Evolutionary conservation across 2,329 filamentous ascomycete species (phyloP), one percentile per base, ranked within the genome.

Genomic region (Beauveria varroae): DNA sequence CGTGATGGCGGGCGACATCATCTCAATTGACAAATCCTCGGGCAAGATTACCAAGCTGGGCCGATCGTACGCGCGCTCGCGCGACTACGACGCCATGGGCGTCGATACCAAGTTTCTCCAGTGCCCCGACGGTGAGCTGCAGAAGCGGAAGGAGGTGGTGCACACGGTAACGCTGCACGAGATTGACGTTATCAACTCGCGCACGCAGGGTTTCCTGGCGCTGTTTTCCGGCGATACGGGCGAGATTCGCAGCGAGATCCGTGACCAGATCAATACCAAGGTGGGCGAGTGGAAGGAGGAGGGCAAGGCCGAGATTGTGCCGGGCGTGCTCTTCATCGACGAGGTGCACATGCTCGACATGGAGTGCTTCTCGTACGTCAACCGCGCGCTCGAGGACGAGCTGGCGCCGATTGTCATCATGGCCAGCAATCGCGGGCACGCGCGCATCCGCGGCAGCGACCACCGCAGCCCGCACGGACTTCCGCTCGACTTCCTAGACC

Each of bases 341-440:
- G 95, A 99, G 78, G 93, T 99, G 5, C 95, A 99, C 81, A 98
- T 99, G 93, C 89, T 99, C 62, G 95, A 99, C 74, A 97, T 98
- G 66, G 95, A 99, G 76, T 98, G 93, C 79, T 99, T 96, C 80
- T 96, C 92, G 50, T 99, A 96, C 80, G 89, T 99, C 81, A 99
- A 99, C 80, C 90, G 95, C 57, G 95, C 95, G 1, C 82, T 99
- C 50, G 95, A 99, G 76, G 91, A 93, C 63, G 92, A 98, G 69
- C 83, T 99, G 37, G 92, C 95, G 1, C 95, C 95, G 44, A 93
- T 99, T 66, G 93, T 99, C 74, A 99, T 99, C 76, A 99, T 99
- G 95, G 95, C 95, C 60, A 96, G 90, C 81, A 99, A 99, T 79
- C 85, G 95, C 63, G 95, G 95, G 65, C 86, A 92, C 74, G 90